Evolutionary conservation across 352 stramenopile species (phyloP).

Genomic region (Phytopythium aichiense): DNA sequence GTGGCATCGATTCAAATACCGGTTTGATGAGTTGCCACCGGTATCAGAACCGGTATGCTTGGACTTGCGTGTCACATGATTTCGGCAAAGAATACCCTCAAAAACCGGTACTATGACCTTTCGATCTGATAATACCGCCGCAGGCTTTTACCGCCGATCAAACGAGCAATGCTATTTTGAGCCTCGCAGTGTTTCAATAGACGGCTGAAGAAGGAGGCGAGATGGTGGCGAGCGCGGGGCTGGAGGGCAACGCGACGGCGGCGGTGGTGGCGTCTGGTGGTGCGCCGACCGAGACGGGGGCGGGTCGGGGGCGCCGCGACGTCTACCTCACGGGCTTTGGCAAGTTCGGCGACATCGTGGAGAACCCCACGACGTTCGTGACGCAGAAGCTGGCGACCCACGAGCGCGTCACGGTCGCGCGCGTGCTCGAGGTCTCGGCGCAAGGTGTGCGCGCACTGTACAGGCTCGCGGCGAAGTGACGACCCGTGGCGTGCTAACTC

Average conservation of each 20-base stretch:
- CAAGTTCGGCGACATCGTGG: slow-evolving; percentile 77
- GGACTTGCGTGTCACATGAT: too few species aligned
- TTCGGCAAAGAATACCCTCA: too few species aligned
- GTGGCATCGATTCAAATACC: too few species aligned
- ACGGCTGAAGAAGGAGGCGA: not conserved
- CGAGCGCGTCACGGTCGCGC: slow-evolving; percentile 55
- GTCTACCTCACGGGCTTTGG: slow-evolving; percentile 83
- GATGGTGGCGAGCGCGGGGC: slow-evolving; percentile 3
- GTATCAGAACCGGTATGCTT: not conserved
- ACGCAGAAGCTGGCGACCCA: slow-evolving; percentile 48
- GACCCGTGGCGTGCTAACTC: not conserved
- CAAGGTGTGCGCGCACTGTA: slow-evolving; percentile 20
- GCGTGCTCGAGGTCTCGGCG: slow-evolving; percentile 71
- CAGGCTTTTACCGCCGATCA: too few species aligned
- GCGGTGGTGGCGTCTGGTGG: not conserved
- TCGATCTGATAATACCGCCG: too few species aligned
- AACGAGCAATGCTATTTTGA: too few species aligned
- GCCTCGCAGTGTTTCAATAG: not conserved
- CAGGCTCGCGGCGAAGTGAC: too few species aligned
- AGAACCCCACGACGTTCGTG: slow-evolving; percentile 76
- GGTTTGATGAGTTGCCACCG: too few species aligned
- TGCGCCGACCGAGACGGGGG: not conserved
- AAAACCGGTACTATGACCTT: too few species aligned
- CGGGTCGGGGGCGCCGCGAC: slow-evolving; percentile 26
- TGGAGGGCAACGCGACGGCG: slow-evolving; percentile 8